A percentile compares a stretch with the other conserved stretches of the same genome.
These are phyloP conservation scores for Geosiphon pyriformis DNA, from an alignment of 192 early-diverging fungal species.

Conservation along the genomic window DNA sequence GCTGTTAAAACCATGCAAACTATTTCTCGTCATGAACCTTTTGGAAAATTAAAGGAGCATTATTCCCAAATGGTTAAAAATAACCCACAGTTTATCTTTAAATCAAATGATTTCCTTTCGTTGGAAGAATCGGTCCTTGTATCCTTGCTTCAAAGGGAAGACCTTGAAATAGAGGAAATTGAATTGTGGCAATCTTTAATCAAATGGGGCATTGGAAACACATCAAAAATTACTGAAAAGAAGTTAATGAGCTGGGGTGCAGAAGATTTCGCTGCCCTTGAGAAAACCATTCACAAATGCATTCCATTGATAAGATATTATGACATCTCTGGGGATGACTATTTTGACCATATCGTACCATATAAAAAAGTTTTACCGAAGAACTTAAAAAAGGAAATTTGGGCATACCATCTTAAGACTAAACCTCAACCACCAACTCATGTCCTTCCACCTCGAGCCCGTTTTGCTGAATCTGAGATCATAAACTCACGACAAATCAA, in stretches of 20 bases:
- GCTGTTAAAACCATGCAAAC: no score
- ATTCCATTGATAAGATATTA: no score
- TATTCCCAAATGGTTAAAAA: neutral
- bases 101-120: neutral
- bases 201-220: no score
- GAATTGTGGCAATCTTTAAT: no score
- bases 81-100: neutral
- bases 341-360: no score
- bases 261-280: slow-evolving; percentile 15
- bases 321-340: no score
- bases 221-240: neutral
- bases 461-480: neutral
- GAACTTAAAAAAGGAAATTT: neutral
- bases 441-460: neutral
- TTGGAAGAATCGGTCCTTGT: neutral
- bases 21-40: no score
- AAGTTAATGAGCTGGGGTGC: neutral
- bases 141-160: neutral
- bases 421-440: neutral
- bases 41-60: neutral
- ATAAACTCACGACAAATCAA: neutral
- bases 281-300: no score
- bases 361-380: no score
- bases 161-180: no score
- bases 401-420: neutral